phyloP scores from a whole-genome alignment of 352 stramenopile genomes.

The Plasmopara halstedii region DNA sequence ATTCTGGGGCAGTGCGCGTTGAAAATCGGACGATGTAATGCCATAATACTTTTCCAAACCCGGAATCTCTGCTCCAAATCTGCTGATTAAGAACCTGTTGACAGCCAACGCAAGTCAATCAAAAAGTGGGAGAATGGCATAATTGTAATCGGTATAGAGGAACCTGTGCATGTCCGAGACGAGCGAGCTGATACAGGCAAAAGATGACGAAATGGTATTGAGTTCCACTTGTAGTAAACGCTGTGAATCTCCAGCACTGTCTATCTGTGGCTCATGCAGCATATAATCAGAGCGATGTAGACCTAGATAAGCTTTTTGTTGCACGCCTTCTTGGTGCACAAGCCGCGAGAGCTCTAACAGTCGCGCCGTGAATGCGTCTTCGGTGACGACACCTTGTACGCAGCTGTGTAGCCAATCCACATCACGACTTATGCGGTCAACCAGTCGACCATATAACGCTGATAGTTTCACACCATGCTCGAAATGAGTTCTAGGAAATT shows the following conservation, averaged over 20 bases:
- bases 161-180: slow-evolving; percentile 89
- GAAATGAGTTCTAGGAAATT: slow-evolving; percentile 52
- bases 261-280: slow-evolving; percentile 73
- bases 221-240: slow-evolving; percentile 93
- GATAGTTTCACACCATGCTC: slow-evolving; percentile 58
- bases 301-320: slow-evolving; percentile 81
- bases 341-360: slow-evolving; percentile 74
- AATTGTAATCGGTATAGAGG: background rate
- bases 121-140: background rate
- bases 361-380: slow-evolving; percentile 82
- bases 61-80: slow-evolving; percentile 40
- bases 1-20: slow-evolving; percentile 47
- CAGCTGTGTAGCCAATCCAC: slow-evolving; percentile 69
- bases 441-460: slow-evolving; percentile 61
- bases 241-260: slow-evolving; percentile 31
- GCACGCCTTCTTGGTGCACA: slow-evolving; percentile 56
- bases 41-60: slow-evolving; percentile 48
- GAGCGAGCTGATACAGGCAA: slow-evolving; percentile 91
- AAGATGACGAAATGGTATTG: slow-evolving; percentile 98
- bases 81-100: slow-evolving; percentile 42
- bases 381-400: slow-evolving; percentile 62
- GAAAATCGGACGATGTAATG: slow-evolving; percentile 29
- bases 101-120: background rate
- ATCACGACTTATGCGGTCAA: slow-evolving; percentile 78
- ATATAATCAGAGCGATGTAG: slow-evolving; percentile 95